A percentile compares a stretch with the other conserved stretches of the same genome.
These are phyloP conservation scores for Coemansia umbellata DNA, from an alignment of 192 early-diverging fungal genomes.

Conservation along the genomic window DNA sequence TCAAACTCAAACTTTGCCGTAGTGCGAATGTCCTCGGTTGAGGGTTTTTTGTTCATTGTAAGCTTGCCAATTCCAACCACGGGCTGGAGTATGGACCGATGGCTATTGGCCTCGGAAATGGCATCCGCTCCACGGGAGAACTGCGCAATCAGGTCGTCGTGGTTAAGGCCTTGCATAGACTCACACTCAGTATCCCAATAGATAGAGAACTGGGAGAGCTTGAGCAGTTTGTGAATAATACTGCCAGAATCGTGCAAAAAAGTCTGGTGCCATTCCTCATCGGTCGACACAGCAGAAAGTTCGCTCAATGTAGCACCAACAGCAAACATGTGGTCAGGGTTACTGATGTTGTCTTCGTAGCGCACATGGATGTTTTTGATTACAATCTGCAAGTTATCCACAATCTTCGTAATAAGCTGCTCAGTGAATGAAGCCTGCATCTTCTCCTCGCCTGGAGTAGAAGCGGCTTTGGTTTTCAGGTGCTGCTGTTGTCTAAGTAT, in stretches of 20 bases:
- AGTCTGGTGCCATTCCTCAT: constrained; percentile 75
- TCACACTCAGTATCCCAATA: constrained; percentile 85
- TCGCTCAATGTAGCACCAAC: constrained; percentile 85
- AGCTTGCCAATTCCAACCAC: constrained; percentile 85
- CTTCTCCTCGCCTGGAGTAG: constrained; percentile 48
- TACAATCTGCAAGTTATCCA: constrained; percentile 94
- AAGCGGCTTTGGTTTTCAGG: constrained; percentile 13
- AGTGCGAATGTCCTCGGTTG: constrained; percentile 55
- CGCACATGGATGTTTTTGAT: constrained; percentile 95
- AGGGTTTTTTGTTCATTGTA: constrained; percentile 66
- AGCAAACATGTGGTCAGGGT: constrained; percentile 76
- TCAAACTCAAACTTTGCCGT: constrained; percentile 78
- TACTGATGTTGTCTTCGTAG: constrained; percentile 85
- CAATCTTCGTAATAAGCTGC: constrained; percentile 87
- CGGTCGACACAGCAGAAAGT: constrained; percentile 88
- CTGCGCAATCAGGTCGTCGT: constrained; percentile 38
- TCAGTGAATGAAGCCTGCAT: constrained; percentile 84
- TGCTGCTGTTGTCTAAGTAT: constrained; percentile 27
- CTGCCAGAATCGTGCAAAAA: constrained; percentile 76
- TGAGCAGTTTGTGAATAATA: constrained; percentile 81
- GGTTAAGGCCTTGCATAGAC: constrained; percentile 56
- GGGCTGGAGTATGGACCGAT: constrained; percentile 86
- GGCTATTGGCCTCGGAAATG: constrained; percentile 2
- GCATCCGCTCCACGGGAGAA: constrained; percentile 10
- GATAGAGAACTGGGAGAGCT: constrained; percentile 68